Evolutionary conservation across 257 asterid species (phyloP).

Genomic region (Nicotiana tomentosiformis): DNA sequence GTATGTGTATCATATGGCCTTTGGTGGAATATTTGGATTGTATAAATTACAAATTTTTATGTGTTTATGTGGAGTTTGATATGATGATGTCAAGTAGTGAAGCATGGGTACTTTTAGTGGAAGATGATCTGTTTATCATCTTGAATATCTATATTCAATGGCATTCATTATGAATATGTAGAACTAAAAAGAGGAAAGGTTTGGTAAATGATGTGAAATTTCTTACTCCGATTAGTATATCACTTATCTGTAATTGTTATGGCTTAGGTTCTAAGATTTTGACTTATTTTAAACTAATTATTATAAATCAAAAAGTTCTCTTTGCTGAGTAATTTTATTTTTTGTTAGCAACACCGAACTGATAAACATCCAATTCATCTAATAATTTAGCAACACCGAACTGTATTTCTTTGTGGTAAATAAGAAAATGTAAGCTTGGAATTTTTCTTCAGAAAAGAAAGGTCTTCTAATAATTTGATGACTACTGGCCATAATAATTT

Average conservation of each 20-base stretch:
- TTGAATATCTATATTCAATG: not conserved
- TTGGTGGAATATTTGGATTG: not conserved
- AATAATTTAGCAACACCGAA: not conserved
- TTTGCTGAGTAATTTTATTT: not conserved
- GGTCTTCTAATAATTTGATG: not conserved
- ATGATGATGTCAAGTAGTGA: constrained; percentile 10
- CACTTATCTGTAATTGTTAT: not conserved
- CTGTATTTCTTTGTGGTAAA: not conserved
- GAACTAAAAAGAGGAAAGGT: not conserved
- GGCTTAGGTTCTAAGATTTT: not conserved
- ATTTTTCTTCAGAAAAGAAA: not conserved
- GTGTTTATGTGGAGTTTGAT: constrained; percentile 6
- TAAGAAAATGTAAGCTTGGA: too few species aligned
- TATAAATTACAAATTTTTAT: not conserved
- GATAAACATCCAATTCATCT: too few species aligned
- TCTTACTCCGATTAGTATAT: not conserved
- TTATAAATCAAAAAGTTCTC: not conserved
- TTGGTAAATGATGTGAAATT: not conserved
- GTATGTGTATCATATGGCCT: not conserved
- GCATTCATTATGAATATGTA: not conserved
- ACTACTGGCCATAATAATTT: not conserved
- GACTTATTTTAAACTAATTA: not conserved
- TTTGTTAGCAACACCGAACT: not conserved
- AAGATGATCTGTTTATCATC: constrained; percentile 14
- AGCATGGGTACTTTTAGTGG: constrained; percentile 14